Evolutionary conservation across 768 basidiomycete genomes (phyloP).

Genomic region (Phanerodontia chrysosporium): DNA sequence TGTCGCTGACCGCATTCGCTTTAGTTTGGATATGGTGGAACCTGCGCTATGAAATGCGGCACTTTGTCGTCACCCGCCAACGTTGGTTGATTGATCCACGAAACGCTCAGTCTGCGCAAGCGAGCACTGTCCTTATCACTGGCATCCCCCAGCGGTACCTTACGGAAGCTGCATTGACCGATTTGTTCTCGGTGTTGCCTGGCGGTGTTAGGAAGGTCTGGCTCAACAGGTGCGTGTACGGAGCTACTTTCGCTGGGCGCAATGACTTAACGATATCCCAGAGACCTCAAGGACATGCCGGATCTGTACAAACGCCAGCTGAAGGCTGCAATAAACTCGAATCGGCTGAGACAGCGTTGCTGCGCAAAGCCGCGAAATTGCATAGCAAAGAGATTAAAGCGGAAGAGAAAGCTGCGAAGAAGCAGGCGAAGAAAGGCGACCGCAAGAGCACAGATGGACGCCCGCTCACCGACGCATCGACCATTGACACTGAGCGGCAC

Average conservation of each 20-base stretch:
- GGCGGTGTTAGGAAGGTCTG: slow-evolving; percentile 89
- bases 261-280: slow-evolving; percentile 17
- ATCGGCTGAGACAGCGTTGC: slow-evolving; percentile 68
- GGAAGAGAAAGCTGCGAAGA: slow-evolving; percentile 24
- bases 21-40: slow-evolving; percentile 11
- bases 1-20: no score
- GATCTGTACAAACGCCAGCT: slow-evolving; percentile 70
- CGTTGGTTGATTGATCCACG: slow-evolving; percentile 65
- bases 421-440: not conserved
- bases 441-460: slow-evolving; percentile 13
- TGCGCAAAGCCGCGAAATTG: slow-evolving; percentile 67
- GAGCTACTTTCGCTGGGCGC: not conserved
- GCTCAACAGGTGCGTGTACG: slow-evolving; percentile 74
- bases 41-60: slow-evolving; percentile 52
- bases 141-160: slow-evolving; percentile 73
- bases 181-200: slow-evolving; percentile 72
- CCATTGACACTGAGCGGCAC: slow-evolving; percentile 26
- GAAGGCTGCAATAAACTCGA: slow-evolving; percentile 76
- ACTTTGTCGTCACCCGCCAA: slow-evolving; percentile 76
- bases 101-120: slow-evolving; percentile 76
- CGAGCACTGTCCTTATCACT: slow-evolving; percentile 82
- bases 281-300: slow-evolving; percentile 80
- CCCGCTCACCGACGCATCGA: slow-evolving; percentile 22
- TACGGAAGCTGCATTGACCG: slow-evolving; percentile 45
- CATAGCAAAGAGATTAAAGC: slow-evolving; percentile 46